These are phyloP conservation scores for Trichoderma cornu-damae DNA, from an alignment of 2,329 filamentous ascomycete species.

Conservation along the genomic window DNA sequence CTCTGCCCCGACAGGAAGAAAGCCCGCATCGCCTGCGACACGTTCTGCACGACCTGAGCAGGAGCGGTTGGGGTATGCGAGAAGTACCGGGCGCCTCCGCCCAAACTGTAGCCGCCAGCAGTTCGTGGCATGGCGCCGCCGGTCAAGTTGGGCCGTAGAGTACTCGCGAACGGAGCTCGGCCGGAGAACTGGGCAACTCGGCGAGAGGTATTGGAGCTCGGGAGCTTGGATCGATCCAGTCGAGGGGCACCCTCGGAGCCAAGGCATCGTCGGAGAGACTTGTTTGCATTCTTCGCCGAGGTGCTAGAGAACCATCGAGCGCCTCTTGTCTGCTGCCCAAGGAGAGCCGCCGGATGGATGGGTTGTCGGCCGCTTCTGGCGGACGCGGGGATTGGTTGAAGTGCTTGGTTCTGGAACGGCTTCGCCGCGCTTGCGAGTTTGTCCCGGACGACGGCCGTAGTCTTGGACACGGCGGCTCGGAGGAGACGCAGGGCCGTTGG, in stretches of 20 bases:
- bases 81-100: constrained; percentile 78
- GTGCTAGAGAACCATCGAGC: constrained; percentile 46
- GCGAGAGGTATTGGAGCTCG: constrained; percentile 45
- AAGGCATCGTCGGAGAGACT: constrained; percentile 48
- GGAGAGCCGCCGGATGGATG: constrained; percentile 49
- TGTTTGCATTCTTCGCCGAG: constrained; percentile 40
- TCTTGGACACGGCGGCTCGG: constrained; percentile 47
- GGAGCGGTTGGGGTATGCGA: constrained; percentile 80
- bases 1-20: constrained; percentile 91
- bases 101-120: constrained; percentile 78
- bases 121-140: constrained; percentile 79
- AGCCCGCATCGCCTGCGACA: constrained; percentile 86
- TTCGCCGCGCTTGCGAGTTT: constrained; percentile 44
- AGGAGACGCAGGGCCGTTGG: constrained; percentile 51
- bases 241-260: constrained; percentile 38
- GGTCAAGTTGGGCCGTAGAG: constrained; percentile 86
- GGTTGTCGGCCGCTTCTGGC: constrained; percentile 44
- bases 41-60: constrained; percentile 88
- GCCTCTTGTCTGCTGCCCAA: constrained; percentile 44
- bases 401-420: constrained; percentile 41
- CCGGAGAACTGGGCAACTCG: constrained; percentile 59
- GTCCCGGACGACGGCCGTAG: constrained; percentile 47
- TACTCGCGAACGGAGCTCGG: constrained; percentile 79
- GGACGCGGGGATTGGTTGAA: constrained; percentile 40
- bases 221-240: constrained; percentile 46